Evolutionary conservation across 2,329 filamentous ascomycete genomes (phyloP).

Genomic region (Hypoxylon sp.): DNA sequence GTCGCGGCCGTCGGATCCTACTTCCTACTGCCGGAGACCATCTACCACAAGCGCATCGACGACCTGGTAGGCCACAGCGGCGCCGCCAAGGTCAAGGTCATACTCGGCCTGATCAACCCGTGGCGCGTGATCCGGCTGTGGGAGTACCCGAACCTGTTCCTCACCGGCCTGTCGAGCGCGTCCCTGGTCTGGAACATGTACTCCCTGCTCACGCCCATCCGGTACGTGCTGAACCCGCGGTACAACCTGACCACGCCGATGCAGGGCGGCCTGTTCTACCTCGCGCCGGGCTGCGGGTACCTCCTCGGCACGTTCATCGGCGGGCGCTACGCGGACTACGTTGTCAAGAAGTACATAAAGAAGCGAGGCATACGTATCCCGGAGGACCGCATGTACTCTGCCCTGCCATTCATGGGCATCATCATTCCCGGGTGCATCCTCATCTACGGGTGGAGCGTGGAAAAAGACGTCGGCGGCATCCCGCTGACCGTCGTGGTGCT

Average conservation of each 20-base stretch:
- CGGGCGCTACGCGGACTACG: conserved; percentile 60
- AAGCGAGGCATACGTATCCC: conserved; percentile 70
- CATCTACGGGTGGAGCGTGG: conserved; percentile 68
- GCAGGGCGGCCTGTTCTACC: conserved; percentile 75
- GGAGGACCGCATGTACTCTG: conserved; percentile 76
- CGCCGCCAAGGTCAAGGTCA: conserved; percentile 62
- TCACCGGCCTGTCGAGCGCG: conserved; percentile 69
- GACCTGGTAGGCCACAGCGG: conserved; percentile 69
- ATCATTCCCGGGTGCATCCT: conserved; percentile 74
- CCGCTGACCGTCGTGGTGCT: conserved; percentile 76
- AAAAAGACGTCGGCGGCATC: conserved; percentile 64
- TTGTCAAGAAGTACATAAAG: conserved; percentile 56
- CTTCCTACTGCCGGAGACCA: conserved; percentile 79
- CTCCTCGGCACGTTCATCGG: conserved; percentile 74
- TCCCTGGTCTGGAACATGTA: conserved; percentile 81
- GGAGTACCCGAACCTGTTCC: conserved; percentile 75
- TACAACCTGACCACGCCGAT: conserved; percentile 73
- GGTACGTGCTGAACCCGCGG: conserved; percentile 76
- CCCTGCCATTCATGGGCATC: conserved; percentile 70
- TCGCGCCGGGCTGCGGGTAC: conserved; percentile 76
- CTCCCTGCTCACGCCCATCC: conserved; percentile 68
- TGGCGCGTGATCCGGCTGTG: conserved; percentile 73
- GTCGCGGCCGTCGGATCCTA: conserved; percentile 69
- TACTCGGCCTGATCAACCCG: conserved; percentile 76
- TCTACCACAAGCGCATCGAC: conserved; percentile 71